Evolutionary conservation across 2,329 filamentous ascomycete species (phyloP), one percentile per base, ranked within the genome.

Genomic region (Colletotrichum chlorophyti): DNA sequence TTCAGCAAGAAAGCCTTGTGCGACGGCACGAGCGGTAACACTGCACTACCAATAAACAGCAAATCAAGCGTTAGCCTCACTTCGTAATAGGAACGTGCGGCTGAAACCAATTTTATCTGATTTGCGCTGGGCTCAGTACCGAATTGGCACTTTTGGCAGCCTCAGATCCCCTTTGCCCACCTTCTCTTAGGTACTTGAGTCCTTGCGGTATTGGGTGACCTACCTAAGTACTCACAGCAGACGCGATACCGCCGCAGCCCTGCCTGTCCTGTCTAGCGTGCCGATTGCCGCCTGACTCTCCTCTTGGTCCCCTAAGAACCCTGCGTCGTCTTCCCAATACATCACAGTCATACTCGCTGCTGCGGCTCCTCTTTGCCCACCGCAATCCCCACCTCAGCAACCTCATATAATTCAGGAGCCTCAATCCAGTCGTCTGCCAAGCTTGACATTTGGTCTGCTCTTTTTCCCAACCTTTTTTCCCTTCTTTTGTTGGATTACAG

Each of bases 251-350:
- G 21, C 41, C 35, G 49, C 50, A 47, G 50, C 55, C 55, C 53
- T 54, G 34, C 43, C 51, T 53, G 17, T 34, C 32, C 26, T 19
- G 11, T 29, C 35, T 58, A 54, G 50, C 50, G 54, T 58, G 42
- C 54, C 54, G 54, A 42, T 50, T 54, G 54, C 50, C 54, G 54
- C 55, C 51, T 55, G 55, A 55, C 51, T 42, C 55, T 49, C 26
- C 37, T 55, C 55, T 31, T 35, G 46, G 46, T 48, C 46, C 46
- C 45, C 46, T 46, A 27, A 31, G 17, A 8, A 12, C 51, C 49
- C 35, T 29, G 29, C 47, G 9, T 26, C n/a, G 26, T 11, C 40
- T 38, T 26, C 37, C 41, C 23, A 21, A 26, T 27, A 12, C 47
- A 24, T 34, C 43, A 45, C 50, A 40, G 37, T 27, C 46, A 50